phyloP scores from a whole-genome alignment of 495 filamentous ascomycete genomes.

The Penicillium canescens region DNA sequence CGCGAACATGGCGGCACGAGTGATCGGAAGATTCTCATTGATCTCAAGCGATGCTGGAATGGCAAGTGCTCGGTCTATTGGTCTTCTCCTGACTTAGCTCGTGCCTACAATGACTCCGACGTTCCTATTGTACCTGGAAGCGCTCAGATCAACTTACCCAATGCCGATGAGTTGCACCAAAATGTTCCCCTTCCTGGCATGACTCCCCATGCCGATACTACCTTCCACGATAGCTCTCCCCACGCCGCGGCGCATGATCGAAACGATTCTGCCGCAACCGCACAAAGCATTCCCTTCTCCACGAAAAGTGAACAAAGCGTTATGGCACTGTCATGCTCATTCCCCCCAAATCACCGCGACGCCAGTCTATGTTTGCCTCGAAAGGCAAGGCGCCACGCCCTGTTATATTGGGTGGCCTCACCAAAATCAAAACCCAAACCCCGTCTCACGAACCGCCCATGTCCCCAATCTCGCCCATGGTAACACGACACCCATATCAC shows the following conservation, averaged over 20 bases:
- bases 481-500: conserved; percentile 38
- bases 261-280: conserved; percentile 45
- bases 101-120: conserved; percentile 56
- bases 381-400: conserved; percentile 62
- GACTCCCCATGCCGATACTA: conserved; percentile 22
- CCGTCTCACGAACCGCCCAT: conserved; percentile 21
- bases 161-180: conserved; percentile 18
- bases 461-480: conserved; percentile 27
- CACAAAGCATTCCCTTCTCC: conserved; percentile 45
- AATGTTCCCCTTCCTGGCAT: background rate
- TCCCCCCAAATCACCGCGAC: conserved; percentile 66
- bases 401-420: conserved; percentile 41
- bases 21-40: conserved; percentile 86
- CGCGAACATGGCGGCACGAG: conserved; percentile 60
- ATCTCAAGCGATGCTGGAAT: conserved; percentile 97
- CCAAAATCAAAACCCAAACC: conserved; percentile 19
- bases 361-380: conserved; percentile 37
- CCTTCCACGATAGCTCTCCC: conserved; percentile 24
- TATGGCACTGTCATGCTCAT: conserved; percentile 78
- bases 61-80: conserved; percentile 86
- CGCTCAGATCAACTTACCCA: conserved; percentile 29
- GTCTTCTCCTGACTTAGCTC: conserved; percentile 66
- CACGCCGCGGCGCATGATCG: conserved; percentile 36
- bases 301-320: conserved; percentile 57
- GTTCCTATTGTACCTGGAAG: conserved; percentile 76